Evolutionary conservation across 2,329 filamentous ascomycete genomes (phyloP).

Genomic region (Sporothrix curviconia): DNA sequence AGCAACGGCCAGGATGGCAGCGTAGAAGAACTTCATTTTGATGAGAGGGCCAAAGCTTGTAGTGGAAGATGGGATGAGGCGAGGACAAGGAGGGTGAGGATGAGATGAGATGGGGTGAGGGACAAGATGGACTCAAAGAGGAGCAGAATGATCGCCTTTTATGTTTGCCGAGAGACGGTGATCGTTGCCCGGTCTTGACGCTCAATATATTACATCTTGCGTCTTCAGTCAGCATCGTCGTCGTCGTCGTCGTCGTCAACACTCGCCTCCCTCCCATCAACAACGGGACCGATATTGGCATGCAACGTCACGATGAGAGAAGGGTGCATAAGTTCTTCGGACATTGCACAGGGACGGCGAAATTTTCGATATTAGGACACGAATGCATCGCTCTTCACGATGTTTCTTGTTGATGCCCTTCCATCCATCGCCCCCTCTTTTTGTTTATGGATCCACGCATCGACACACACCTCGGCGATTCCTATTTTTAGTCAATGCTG

Average conservation of each 20-base stretch:
- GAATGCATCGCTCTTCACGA: not conserved
- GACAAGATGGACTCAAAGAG: no score
- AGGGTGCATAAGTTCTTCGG: not conserved
- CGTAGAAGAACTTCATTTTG: not conserved
- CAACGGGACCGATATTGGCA: not conserved
- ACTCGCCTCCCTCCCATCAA: no score
- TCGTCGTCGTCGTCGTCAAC: no score
- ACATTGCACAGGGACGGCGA: not conserved
- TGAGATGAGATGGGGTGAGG: no score
- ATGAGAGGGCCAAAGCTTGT: no score
- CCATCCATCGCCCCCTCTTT: not conserved
- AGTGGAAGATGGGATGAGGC: not conserved
- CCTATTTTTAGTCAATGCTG: not conserved
- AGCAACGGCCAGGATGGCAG: not conserved
- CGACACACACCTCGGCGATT: not conserved
- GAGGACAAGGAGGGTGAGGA: not conserved
- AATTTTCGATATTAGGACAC: not conserved
- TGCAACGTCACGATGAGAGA: no score
- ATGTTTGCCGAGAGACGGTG: no score
- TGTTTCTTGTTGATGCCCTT: not conserved
- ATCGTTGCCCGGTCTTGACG: no score
- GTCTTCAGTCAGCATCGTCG: no score
- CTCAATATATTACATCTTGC: no score
- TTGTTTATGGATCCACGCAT: not conserved
- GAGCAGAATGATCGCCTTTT: no score